phyloP scores from a whole-genome alignment of 306 rosid genomes.

The Alnus glutinosa region DNA sequence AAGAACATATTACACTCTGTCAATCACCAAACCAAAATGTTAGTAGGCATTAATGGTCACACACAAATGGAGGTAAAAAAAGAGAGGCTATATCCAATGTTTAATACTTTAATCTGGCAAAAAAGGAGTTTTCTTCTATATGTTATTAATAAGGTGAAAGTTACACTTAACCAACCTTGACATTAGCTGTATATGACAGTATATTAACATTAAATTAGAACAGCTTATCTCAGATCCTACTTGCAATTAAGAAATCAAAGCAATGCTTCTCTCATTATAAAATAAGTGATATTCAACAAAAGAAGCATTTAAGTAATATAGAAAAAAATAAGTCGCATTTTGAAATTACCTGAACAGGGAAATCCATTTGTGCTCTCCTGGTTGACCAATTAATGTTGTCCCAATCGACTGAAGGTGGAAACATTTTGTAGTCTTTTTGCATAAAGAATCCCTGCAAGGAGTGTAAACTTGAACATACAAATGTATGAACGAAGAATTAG shows the following conservation, averaged over 20 bases:
- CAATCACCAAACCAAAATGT: slow-evolving; percentile 37
- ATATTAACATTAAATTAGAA: background rate
- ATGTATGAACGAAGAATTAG: slow-evolving; percentile 12
- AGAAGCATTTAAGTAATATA: background rate
- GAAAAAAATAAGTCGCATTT: slow-evolving; percentile 11
- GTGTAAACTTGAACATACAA: slow-evolving; percentile 18
- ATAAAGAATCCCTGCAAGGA: slow-evolving; percentile 85
- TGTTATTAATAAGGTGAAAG: background rate
- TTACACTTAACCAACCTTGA: background rate
- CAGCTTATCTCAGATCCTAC: slow-evolving; percentile 15
- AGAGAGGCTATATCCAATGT: background rate
- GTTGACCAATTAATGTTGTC: slow-evolving; percentile 85
- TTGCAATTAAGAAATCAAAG: slow-evolving; percentile 7
- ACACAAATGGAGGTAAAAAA: background rate
- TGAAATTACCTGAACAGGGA: slow-evolving; percentile 86
- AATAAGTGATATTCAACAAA: background rate
- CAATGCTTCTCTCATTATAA: background rate
- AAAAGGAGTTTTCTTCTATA: background rate
- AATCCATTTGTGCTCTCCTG: slow-evolving; percentile 94
- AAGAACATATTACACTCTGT: slow-evolving; percentile 89
- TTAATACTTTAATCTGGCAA: background rate
- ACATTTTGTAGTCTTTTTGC: slow-evolving; percentile 99
- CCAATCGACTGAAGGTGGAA: slow-evolving; percentile 96
- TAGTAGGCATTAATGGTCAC: slow-evolving; percentile 1
- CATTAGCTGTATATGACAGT: background rate